These are phyloP conservation scores for Zymoseptoria crescenta DNA, from an alignment of 2,329 filamentous ascomycete genomes.

Conservation along the genomic window DNA sequence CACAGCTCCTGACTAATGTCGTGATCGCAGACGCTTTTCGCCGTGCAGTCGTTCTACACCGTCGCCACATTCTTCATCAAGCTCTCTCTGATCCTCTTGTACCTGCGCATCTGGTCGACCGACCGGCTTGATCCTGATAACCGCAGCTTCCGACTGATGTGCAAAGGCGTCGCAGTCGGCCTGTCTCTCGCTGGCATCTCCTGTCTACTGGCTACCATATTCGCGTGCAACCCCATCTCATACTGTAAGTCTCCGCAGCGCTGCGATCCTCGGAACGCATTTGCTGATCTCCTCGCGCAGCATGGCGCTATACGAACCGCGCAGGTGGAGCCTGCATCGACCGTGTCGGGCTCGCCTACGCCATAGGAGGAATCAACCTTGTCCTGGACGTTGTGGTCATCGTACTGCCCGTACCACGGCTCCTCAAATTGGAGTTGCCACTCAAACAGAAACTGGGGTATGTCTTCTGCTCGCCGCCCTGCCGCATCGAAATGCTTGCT, in stretches of 20 bases:
- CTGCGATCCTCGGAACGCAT: neutral
- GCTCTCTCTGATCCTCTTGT: constrained; percentile 9
- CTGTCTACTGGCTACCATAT: constrained; percentile 5
- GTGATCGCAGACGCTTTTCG: constrained; percentile 6
- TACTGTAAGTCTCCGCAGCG: neutral
- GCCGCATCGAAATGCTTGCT: neutral
- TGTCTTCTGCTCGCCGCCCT: neutral
- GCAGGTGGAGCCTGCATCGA: constrained; percentile 6
- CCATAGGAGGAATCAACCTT: constrained; percentile 6
- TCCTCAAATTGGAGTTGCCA: constrained; percentile 6
- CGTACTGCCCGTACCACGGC: constrained; percentile 5
- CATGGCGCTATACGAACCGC: neutral
- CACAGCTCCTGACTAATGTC: neutral
- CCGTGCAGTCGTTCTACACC: constrained; percentile 6
- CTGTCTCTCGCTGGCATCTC: constrained; percentile 4
- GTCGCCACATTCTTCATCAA: constrained; percentile 7
- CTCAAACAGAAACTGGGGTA: constrained; percentile 9
- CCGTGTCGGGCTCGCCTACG: constrained; percentile 2
- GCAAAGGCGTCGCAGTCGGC: constrained; percentile 1
- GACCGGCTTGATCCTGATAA: neutral
- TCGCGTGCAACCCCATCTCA: constrained; percentile 8
- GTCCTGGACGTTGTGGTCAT: constrained; percentile 8
- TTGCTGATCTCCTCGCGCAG: neutral
- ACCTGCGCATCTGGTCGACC: constrained; percentile 7
- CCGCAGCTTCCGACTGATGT: constrained; percentile 4